Evolutionary conservation across 148 eudicot species (phyloP).

Genomic region (Silene latifolia): DNA sequence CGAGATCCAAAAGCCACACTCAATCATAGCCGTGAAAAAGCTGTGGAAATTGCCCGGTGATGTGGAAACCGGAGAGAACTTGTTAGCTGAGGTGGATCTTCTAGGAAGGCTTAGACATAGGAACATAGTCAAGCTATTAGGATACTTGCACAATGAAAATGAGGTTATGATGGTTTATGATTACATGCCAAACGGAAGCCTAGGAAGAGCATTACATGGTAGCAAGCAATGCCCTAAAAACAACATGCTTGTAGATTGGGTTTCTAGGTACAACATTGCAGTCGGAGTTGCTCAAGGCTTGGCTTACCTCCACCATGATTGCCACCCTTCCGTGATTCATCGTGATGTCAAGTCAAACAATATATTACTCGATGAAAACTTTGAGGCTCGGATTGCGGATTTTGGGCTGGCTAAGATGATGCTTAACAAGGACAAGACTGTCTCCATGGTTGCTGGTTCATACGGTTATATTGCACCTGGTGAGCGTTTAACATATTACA

Average conservation of each 20-base stretch:
- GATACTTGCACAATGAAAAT: conserved; percentile 41
- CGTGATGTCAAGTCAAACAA: conserved; percentile 45
- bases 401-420: conserved; percentile 46
- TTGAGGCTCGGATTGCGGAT: conserved; percentile 45
- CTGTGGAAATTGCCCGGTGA: conserved; percentile 37
- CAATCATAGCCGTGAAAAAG: conserved; percentile 43
- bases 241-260: conserved; percentile 41
- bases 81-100: conserved; percentile 41
- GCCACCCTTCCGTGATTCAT: conserved; percentile 40
- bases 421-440: conserved; percentile 40
- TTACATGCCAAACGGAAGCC: conserved; percentile 43
- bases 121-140: conserved; percentile 40
- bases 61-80: conserved; percentile 31
- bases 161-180: conserved; percentile 44
- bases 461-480: conserved; percentile 50
- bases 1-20: conserved; percentile 37
- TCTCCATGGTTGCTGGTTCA: conserved; percentile 44
- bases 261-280: conserved; percentile 45
- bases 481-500: conserved; percentile 13
- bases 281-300: conserved; percentile 43
- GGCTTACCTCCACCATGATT: conserved; percentile 49
- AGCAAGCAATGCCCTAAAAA: conserved; percentile 30
- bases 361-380: conserved; percentile 39
- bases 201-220: conserved; percentile 41
- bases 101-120: conserved; percentile 45